Base-by-base conservation (phyloP, 768 basidiomycete genomes). In the Dacryopinax primogenitus region DNA sequence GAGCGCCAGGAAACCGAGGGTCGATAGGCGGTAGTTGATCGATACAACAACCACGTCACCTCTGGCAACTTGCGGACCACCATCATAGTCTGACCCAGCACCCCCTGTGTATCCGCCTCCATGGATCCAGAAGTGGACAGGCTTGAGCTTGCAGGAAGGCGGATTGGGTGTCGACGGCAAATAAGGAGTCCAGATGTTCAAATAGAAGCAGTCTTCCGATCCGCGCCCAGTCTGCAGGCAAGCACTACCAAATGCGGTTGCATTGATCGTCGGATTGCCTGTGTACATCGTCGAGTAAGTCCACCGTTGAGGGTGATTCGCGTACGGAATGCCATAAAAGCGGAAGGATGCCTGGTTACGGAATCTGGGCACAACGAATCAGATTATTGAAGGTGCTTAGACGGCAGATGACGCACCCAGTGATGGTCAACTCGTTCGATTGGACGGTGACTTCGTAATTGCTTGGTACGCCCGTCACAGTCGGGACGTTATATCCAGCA, bases 401-500 rank as follows among this genome's bases (percentile, higher is more conserved):
- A 26, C 7, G 9, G 45, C 13, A 21, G 23, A 6, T 15, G n/a
- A 47, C 45, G 11, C 45, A 47, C 45, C 18, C 21, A 61, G 70
- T 30, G 44, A 75, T 73, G 72, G 72, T 33, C 67, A 72, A 36
- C 34, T 71, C 69, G 35, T 69, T 66, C 11, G 73, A 71, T 39
- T 70, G 45, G 3, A 76, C 72, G 44, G 74, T 66, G 0, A 74
- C 70, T 15, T 73, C 71, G 33, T 68, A 74, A 15, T 67, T 63
- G 0, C 70, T 41, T 34, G 67, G 71, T 12, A 65, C 67, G 51
- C 73, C 73, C 1, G 69, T 71, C 3, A 65, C 68, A 30, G 68
- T 70, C 44, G 72, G 72, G 12, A 68, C 64, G n/a, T 68, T 67
- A 66, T 73, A 73, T 1, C 73, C 73, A 13, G 75, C 74, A 37